These are phyloP conservation scores for Apiospora hydei DNA, from an alignment of 2,329 filamentous ascomycete species.

Conservation along the genomic window DNA sequence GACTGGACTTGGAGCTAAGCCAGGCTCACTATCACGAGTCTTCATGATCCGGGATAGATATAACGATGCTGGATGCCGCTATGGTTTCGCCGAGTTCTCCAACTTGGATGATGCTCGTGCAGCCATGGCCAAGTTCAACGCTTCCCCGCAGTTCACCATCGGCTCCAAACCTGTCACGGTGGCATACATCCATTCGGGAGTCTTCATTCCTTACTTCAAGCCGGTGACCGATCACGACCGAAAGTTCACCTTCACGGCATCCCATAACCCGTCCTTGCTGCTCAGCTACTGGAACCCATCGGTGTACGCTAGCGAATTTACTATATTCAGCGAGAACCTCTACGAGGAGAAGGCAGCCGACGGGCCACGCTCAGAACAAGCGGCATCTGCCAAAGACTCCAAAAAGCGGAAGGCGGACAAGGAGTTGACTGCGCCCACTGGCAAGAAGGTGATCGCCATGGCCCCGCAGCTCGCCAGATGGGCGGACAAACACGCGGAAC, in stretches of 20 bases:
- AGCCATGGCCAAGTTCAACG: slow-evolving; percentile 75
- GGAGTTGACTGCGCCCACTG: slow-evolving; percentile 43
- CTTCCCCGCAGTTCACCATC: slow-evolving; percentile 79
- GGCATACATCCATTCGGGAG: slow-evolving; percentile 82
- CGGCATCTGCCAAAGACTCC: slow-evolving; percentile 40
- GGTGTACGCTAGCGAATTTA: slow-evolving; percentile 72
- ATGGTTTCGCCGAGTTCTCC: slow-evolving; percentile 85
- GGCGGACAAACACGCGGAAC: slow-evolving; percentile 73
- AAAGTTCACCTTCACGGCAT: slow-evolving; percentile 72
- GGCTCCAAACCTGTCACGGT: slow-evolving; percentile 74
- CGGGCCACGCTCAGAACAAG: slow-evolving; percentile 44
- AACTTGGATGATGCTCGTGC: slow-evolving; percentile 78
- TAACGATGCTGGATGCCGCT: slow-evolving; percentile 77
- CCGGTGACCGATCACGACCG: slow-evolving; percentile 61
- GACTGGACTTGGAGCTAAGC: slow-evolving; percentile 72
- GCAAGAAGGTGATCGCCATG: slow-evolving; percentile 61
- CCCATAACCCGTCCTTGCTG: slow-evolving; percentile 71
- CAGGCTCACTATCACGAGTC: slow-evolving; percentile 78
- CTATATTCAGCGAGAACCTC: slow-evolving; percentile 61
- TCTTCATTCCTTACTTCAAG: slow-evolving; percentile 78
- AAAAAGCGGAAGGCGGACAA: slow-evolving; percentile 57
- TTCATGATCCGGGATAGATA: slow-evolving; percentile 77
- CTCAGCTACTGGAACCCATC: slow-evolving; percentile 81
- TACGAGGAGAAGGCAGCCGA: slow-evolving; percentile 50
- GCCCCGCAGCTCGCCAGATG: slow-evolving; percentile 74